Conservation (phyloP, 1,284 basidiomycete species). For the Rhodotorula sp. region DNA sequence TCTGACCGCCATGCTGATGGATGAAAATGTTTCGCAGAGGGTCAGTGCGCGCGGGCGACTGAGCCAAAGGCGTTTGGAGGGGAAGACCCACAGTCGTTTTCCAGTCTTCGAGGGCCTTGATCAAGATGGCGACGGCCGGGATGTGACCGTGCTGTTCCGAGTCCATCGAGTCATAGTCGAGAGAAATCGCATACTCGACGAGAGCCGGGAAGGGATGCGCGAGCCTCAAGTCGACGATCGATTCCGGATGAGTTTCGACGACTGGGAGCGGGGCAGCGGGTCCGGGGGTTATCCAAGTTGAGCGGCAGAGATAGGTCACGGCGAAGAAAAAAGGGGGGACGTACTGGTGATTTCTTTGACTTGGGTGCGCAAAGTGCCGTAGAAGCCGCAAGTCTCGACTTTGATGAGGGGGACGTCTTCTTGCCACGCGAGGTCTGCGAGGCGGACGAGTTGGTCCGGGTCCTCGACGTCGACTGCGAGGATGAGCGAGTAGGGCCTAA, state of each 20-base stretch:
- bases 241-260: conserved; percentile 79
- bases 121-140: conserved; percentile 80
- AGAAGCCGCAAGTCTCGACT: conserved; percentile 78
- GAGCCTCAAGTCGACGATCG: conserved; percentile 74
- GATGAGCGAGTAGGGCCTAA: conserved; percentile 68
- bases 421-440: conserved; percentile 55
- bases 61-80: neutral
- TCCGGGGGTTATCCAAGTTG: neutral
- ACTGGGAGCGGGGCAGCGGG: conserved; percentile 54
- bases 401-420: conserved; percentile 66
- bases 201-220: conserved; percentile 83
- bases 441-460: conserved; percentile 49
- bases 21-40: no score
- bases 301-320: neutral
- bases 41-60: neutral
- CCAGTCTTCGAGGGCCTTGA: conserved; percentile 79
- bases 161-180: conserved; percentile 74
- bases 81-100: conserved; percentile 59
- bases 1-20: conserved; percentile 62
- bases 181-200: conserved; percentile 58
- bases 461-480: conserved; percentile 71
- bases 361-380: conserved; percentile 83
- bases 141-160: conserved; percentile 80
- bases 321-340: conserved; percentile 44
- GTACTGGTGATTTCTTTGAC: conserved; percentile 77